Evolutionary conservation across 2,329 filamentous ascomycete species (phyloP).

Genomic region (Pestalotiopsis sp.): DNA sequence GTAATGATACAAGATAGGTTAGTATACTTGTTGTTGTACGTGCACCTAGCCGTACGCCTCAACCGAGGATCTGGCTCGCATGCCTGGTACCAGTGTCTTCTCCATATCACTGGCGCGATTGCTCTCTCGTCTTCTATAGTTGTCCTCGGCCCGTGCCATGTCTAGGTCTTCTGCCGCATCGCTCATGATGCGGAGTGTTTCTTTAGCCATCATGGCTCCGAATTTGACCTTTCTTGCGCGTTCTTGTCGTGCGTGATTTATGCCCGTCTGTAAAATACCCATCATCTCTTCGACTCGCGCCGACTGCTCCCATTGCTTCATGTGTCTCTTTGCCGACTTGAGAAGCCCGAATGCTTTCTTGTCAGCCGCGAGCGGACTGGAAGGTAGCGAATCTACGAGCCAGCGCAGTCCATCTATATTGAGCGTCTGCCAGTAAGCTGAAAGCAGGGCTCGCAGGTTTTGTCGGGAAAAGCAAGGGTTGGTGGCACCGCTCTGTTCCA

Average conservation of each 20-base stretch:
- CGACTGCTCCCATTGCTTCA: conserved; percentile 17
- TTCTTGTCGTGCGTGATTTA: conserved; percentile 12
- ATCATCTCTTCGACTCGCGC: conserved; percentile 13
- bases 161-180: conserved; percentile 20
- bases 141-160: background rate
- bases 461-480: conserved; percentile 30
- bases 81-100: background rate
- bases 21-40: background rate
- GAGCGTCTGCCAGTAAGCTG: conserved; percentile 24
- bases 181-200: conserved; percentile 29
- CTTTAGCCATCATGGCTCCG: conserved; percentile 23
- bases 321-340: conserved; percentile 21
- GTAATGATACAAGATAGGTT: background rate
- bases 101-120: background rate
- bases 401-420: conserved; percentile 24
- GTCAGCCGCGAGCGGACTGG: conserved; percentile 25
- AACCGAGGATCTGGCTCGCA: background rate
- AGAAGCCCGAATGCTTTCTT: conserved; percentile 23
- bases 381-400: conserved; percentile 24
- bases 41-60: conserved; percentile 7
- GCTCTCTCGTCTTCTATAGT: background rate
- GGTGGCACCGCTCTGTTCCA: conserved; percentile 21
- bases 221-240: conserved; percentile 19
- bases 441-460: conserved; percentile 25
- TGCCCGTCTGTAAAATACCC: conserved; percentile 21